These are phyloP conservation scores for Rhodamnia rubescens DNA, from an alignment of 345 rosid genomes.

Conservation along the genomic window DNA sequence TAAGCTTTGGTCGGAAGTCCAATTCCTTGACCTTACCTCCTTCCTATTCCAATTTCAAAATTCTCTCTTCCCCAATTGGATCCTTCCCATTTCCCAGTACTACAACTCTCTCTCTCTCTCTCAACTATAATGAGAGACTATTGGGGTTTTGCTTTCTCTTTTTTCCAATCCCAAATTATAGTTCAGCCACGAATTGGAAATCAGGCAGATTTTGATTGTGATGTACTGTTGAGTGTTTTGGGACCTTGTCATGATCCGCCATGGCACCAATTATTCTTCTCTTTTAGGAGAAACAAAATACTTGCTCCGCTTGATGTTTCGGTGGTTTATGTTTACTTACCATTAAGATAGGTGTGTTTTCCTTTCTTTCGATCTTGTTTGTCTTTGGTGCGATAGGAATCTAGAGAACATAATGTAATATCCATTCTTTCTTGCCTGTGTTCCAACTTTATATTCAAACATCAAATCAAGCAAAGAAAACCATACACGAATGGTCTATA, in stretches of 20 bases:
- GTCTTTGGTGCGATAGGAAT: not conserved
- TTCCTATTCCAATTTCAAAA: too few species aligned
- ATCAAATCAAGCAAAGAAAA: not conserved
- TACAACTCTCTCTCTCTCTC: too few species aligned
- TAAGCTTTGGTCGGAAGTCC: too few species aligned
- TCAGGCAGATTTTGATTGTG: not conserved
- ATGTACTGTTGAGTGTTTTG: not conserved
- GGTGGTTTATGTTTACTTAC: not conserved
- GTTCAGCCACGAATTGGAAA: too few species aligned
- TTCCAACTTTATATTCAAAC: not conserved
- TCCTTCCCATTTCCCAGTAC: too few species aligned
- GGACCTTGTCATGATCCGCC: not conserved
- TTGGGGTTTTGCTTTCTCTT: too few species aligned
- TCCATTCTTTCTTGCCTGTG: not conserved
- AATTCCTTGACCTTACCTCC: too few species aligned
- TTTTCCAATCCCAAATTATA: too few species aligned
- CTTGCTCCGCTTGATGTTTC: not conserved
- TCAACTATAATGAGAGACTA: too few species aligned
- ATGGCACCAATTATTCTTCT: not conserved
- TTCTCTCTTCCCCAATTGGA: too few species aligned
- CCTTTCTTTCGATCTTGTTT: fast-evolving
- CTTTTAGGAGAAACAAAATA: not conserved
- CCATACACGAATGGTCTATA: not conserved
- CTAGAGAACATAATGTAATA: not conserved
- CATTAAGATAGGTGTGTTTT: not conserved